Evolutionary conservation across 2,329 filamentous ascomycete species (phyloP).

Genomic region (Venturia carpophila): DNA sequence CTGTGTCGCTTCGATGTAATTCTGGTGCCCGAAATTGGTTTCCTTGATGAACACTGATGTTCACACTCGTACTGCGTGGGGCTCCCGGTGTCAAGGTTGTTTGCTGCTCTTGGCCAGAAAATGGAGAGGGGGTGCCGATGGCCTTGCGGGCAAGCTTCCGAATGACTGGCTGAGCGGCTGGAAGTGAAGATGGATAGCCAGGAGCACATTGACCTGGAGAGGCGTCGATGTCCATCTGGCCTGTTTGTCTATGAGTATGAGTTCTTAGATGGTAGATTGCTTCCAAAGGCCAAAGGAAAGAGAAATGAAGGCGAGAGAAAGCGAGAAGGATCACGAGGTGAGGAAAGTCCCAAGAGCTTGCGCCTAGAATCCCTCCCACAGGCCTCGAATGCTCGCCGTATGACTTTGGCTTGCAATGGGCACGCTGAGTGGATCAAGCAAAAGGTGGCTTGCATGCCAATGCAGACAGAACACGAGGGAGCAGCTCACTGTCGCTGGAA

Average conservation of each 20-base stretch:
- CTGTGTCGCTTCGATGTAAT: neutral
- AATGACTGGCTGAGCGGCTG: neutral
- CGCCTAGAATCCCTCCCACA: neutral
- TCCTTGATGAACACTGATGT: neutral
- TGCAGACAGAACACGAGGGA: neutral
- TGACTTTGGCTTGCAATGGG: conserved; percentile 2
- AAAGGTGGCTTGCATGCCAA: conserved; percentile 7
- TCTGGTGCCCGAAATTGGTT: neutral
- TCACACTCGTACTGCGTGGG: neutral
- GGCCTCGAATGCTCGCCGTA: neutral
- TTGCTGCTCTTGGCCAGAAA: neutral
- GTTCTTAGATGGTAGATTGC: neutral
- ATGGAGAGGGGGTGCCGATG: neutral
- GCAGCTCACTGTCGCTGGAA: neutral
- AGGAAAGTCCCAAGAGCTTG: neutral
- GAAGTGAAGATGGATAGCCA: neutral
- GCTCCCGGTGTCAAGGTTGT: neutral
- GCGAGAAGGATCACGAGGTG: neutral
- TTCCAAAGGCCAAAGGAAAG: no score
- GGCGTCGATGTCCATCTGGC: neutral
- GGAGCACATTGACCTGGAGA: neutral
- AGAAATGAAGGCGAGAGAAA: neutral
- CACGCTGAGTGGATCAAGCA: neutral
- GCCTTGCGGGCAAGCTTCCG: neutral
- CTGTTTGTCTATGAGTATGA: neutral